Evolutionary conservation across 176 grass and related monocot genomes (phyloP), one percentile per base, ranked within the genome.

Genomic region (Avena atlantica): DNA sequence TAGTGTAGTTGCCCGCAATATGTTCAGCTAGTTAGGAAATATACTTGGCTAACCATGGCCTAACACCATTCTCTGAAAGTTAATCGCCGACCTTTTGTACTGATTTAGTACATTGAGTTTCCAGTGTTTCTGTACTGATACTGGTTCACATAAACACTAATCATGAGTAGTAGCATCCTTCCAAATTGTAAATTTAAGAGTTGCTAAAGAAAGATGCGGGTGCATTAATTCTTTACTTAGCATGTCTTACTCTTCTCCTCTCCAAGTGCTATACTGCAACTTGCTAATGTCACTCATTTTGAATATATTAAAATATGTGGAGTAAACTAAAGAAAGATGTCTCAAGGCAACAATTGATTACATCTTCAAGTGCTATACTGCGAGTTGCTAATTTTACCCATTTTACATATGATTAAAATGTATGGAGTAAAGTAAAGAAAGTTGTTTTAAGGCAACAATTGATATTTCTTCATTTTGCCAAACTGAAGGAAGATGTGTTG

Each of bases 401-500:
- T 83, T 70, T 42, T 60, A 13, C 52, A 74, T 60, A 73, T 27
- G 52, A 47, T 72, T 83, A 47, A 27, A 82, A 17, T 58, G 59
- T 85, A 16, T 85, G 9, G 23, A 40, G 6, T 53, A 89, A 55
- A 85, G 57, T 53, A 45, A 45, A 85, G 53, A 55, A 57, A 58
- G 56, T 5, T 58, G 56, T 58, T 58, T 70, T 4, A n/a, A 44
- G 36, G 17, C 68, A 70, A 19, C 36, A 70, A n/a, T 44, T 49
- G 44, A 74, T 72, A 72, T 74, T 47, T 74, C 70, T 49, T 74
- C 12, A 74, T 50, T 71, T 23, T 14, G 20, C 40, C 42, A 74
- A 74, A 74, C 45, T 74, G 44, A 74, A 25, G 42, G n/a, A 23
- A 62, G n/a, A 63, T 63, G 58, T 60, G 58, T 60, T 47, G 40